Conservation (phyloP, 1,284 basidiomycete species). For the Puccinia novopanici region DNA sequence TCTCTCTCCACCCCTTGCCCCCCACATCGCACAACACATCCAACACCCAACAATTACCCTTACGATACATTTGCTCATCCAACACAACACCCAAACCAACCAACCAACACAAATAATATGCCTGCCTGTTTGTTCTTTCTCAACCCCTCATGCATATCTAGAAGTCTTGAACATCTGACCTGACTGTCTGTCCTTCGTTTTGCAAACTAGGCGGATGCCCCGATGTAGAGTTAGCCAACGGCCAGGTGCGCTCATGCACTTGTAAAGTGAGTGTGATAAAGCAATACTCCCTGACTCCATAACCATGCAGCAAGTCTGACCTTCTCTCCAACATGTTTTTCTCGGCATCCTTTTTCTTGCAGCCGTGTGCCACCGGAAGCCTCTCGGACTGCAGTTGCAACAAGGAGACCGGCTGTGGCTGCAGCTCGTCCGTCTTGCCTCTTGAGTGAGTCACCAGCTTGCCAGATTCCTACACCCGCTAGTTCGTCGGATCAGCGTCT, state of each 20-base stretch:
- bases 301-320: background rate
- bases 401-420: constrained; percentile 41
- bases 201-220: constrained; percentile 21
- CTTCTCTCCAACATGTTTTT: background rate
- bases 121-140: constrained; percentile 31
- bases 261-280: background rate
- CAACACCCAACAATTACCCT: background rate
- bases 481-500: background rate
- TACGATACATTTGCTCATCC: background rate
- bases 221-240: constrained; percentile 24
- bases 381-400: constrained; percentile 36
- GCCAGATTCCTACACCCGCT: background rate
- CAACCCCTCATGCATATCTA: background rate
- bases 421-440: constrained; percentile 30
- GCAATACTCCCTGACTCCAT: background rate
- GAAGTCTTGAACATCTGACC: background rate
- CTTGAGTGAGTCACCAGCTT: constrained; percentile 21
- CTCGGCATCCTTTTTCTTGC: background rate
- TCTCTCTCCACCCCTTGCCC: background rate
- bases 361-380: constrained; percentile 40
- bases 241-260: constrained; percentile 16
- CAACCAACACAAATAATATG: background rate
- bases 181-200: background rate
- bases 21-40: background rate
- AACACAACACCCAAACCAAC: background rate